Percentiles rank a stretch among this genome's conserved stretches.
Conservation (phyloP, 345 rosid genomes). For the Aurinia saxatilis region DNA sequence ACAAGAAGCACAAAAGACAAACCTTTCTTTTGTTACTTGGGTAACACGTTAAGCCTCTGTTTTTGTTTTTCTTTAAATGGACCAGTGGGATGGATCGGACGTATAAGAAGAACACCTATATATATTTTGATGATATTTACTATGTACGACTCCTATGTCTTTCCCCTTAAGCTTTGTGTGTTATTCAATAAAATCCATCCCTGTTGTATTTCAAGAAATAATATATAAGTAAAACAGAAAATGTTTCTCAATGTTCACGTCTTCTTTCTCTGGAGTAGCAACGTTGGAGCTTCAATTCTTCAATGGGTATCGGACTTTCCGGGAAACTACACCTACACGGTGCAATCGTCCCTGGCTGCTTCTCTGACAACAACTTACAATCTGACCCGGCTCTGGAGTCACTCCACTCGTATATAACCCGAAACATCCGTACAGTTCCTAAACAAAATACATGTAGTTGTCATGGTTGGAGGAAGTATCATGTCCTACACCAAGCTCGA, state of each 20-base stretch:
- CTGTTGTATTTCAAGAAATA: slow-evolving; percentile 12
- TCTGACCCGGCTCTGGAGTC: slow-evolving; percentile 52
- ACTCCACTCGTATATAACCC: slow-evolving; percentile 58
- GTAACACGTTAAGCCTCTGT: not conserved
- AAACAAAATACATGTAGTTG: too few relatives aligned
- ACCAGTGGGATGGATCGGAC: not conserved
- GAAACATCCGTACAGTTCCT: slow-evolving; percentile 69
- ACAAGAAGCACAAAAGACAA: not conserved
- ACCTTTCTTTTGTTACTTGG: not conserved
- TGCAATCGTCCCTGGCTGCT: slow-evolving; percentile 24
- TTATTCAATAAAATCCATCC: slow-evolving; percentile 7
- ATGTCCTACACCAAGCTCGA: not conserved
- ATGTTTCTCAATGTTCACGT: slow-evolving; percentile 12
- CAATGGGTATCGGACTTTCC: slow-evolving; percentile 44
- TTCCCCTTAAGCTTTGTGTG: not conserved
- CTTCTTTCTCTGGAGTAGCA: slow-evolving; percentile 35
- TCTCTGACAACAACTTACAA: slow-evolving; percentile 40
- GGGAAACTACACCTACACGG: slow-evolving; percentile 70
- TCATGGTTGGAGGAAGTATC: not conserved
- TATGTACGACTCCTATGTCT: not conserved
- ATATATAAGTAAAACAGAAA: not conserved
- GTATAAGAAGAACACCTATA: not conserved
- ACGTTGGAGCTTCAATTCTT: slow-evolving; percentile 32
- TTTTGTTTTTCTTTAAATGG: not conserved
- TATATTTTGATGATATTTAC: not conserved